Evolutionary conservation across 768 basidiomycete genomes (phyloP).

Genomic region (Boletus rubroflammeus): DNA sequence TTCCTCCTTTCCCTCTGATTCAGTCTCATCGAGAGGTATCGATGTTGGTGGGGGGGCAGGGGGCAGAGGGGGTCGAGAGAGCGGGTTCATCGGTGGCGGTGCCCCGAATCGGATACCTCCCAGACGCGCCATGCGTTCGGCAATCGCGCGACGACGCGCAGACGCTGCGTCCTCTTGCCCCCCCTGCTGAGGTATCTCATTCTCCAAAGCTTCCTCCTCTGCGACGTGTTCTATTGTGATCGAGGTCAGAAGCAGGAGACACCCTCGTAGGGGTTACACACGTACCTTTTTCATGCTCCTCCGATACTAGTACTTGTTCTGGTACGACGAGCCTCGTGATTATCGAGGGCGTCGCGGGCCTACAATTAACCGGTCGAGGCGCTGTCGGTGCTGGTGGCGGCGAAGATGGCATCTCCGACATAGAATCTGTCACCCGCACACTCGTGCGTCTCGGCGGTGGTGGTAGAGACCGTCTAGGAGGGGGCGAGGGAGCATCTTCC

Average conservation of each 20-base stretch:
- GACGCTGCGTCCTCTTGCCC: constrained; percentile 46
- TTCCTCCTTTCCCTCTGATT: constrained; percentile 16
- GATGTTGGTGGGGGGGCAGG: constrained; percentile 37
- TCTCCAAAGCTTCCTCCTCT: constrained; percentile 13
- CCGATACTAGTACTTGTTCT: constrained; percentile 9
- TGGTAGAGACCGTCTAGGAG: constrained; percentile 19
- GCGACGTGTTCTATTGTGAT: neutral
- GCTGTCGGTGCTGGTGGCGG: constrained; percentile 21
- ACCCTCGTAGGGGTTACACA: neutral
- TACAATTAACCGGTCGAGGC: constrained; percentile 10
- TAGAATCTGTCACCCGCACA: constrained; percentile 4
- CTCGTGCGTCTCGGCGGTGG: constrained; percentile 27
- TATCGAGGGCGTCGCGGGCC: constrained; percentile 23
- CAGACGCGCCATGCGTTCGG: constrained; percentile 92
- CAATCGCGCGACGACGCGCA: constrained; percentile 65
- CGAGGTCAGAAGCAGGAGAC: neutral
- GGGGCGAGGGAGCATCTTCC: constrained; percentile 10
- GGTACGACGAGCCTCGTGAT: constrained; percentile 16
- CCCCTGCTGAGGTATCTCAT: constrained; percentile 10
- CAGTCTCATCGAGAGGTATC: constrained; percentile 24
- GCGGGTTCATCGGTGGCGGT: constrained; percentile 44
- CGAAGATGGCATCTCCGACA: constrained; percentile 10
- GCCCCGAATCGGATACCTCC: constrained; percentile 83
- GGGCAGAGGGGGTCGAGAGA: constrained; percentile 36
- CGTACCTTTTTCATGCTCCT: constrained; percentile 10